Evolutionary conservation across 768 basidiomycete genomes (phyloP), one percentile per base, ranked within the genome.

Genomic region (Rubroboletus satanas): DNA sequence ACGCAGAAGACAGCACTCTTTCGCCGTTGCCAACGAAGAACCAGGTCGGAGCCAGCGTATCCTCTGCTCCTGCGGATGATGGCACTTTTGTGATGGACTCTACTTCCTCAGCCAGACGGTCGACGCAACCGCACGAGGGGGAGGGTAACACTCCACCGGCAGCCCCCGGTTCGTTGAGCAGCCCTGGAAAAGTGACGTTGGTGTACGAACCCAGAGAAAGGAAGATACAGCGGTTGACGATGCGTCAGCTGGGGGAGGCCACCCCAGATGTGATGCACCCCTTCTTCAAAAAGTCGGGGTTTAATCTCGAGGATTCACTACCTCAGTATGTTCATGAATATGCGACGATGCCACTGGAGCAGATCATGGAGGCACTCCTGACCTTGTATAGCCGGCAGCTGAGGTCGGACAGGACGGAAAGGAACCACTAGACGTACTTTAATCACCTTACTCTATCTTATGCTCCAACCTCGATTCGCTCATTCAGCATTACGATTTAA

Each of bases 261-360:
- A 90, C 89, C 0, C 89, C 90, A 1, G 88, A 91, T 62, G 87
- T 90, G 21, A 88, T 88, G 88, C 88, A 88, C 67, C 87, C 87
- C 3, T 89, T 90, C 71, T 90, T 90, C 73, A 87, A 90, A 64
- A 88, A 83, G 65, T 83, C 88, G 2, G 88, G 90, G 0, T 90
- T 93, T 73, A 90, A 83, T 65, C 71, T 93, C 47, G 87, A 91
- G 66, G 89, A 91, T 58, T 85, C 88, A 0, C 66, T 93, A n/a
- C 90, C 91, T 12, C 88, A 89, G 59, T 92, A 90, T 62, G 87
- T 93, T 36, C 82, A 93, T 54, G 90, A 94, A 69, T 93, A 89
- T 57, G 92, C 88, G 7, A 87, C 89, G n/a, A 73, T 78, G 52
- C 89, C 92, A 4, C 72, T 93, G 45, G 90, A 92, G 71, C 82